These are phyloP conservation scores for Colletotrichum musicola DNA, from an alignment of 2,329 filamentous ascomycete genomes.

Conservation along the genomic window DNA sequence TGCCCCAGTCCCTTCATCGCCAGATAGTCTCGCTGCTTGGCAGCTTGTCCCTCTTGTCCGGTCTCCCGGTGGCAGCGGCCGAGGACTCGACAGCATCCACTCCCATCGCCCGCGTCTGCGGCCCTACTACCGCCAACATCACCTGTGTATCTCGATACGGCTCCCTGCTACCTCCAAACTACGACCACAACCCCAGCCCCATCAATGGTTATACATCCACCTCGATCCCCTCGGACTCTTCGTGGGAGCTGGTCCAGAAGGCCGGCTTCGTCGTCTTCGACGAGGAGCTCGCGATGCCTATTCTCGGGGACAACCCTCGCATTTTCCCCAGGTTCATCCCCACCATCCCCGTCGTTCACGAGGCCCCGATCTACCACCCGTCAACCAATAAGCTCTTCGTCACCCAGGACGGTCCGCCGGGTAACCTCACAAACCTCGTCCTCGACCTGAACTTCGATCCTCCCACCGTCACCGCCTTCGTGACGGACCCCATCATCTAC, in stretches of 20 bases:
- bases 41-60: not conserved
- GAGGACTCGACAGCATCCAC: not conserved
- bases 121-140: not conserved
- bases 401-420: not conserved
- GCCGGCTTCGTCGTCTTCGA: not conserved
- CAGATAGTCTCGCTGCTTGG: not conserved
- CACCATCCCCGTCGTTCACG: not conserved
- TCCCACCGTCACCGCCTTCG: not conserved
- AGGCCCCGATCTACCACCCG: not conserved
- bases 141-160: not conserved
- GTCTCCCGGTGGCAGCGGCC: not conserved
- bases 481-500: not conserved
- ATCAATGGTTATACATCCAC: not conserved
- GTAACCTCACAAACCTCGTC: not conserved
- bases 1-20: not conserved
- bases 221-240: not conserved
- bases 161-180: not conserved
- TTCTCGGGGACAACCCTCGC: not conserved
- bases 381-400: not conserved
- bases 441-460: not conserved
- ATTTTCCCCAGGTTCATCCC: not conserved
- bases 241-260: not conserved
- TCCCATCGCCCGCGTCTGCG: not conserved
- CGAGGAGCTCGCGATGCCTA: not conserved
- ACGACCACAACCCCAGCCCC: slow-evolving; percentile 1